Percentiles rank a stretch among this genome's conserved stretches.
Conservation (phyloP, 441 rosid species). For the Eutrema salsugineum region DNA sequence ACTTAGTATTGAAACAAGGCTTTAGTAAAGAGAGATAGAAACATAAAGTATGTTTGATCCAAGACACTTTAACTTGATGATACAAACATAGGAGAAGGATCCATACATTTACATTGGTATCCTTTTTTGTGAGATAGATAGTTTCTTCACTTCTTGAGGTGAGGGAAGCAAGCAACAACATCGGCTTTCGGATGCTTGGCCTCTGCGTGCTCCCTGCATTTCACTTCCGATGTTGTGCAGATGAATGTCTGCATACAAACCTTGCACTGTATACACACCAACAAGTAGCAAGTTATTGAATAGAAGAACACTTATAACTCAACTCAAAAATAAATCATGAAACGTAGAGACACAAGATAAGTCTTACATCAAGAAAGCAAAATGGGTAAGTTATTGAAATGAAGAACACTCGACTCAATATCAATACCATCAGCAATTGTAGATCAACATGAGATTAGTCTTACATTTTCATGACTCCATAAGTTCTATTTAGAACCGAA, state of each 20-base stretch:
- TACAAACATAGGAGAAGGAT: slow-evolving; percentile 26
- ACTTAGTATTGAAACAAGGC: slow-evolving; percentile 8
- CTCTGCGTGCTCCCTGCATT: slow-evolving; percentile 58
- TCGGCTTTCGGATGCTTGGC: slow-evolving; percentile 54
- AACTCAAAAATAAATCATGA: too few relatives aligned
- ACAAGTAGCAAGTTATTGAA: background rate
- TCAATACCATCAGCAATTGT: background rate
- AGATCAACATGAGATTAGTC: background rate
- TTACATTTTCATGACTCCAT: background rate
- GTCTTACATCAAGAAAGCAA: background rate
- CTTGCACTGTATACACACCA: slow-evolving; percentile 42
- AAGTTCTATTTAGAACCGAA: background rate
- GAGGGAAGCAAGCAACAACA: slow-evolving; percentile 41
- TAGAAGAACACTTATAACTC: background rate
- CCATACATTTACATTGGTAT: slow-evolving; percentile 27
- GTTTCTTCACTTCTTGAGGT: slow-evolving; percentile 38
- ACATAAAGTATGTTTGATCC: background rate
- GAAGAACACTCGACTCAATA: background rate
- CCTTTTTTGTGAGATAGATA: slow-evolving; percentile 1
- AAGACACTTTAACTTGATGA: slow-evolving; percentile 2
- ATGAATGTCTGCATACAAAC: slow-evolving; percentile 63
- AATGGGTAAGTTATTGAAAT: background rate
- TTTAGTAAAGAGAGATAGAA: slow-evolving; percentile 15
- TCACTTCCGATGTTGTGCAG: slow-evolving; percentile 56
- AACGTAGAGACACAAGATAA: background rate